Evolutionary conservation across 371 early-diverging fungal genomes (phyloP).

Genomic region (Rhizomucor miehei): DNA sequence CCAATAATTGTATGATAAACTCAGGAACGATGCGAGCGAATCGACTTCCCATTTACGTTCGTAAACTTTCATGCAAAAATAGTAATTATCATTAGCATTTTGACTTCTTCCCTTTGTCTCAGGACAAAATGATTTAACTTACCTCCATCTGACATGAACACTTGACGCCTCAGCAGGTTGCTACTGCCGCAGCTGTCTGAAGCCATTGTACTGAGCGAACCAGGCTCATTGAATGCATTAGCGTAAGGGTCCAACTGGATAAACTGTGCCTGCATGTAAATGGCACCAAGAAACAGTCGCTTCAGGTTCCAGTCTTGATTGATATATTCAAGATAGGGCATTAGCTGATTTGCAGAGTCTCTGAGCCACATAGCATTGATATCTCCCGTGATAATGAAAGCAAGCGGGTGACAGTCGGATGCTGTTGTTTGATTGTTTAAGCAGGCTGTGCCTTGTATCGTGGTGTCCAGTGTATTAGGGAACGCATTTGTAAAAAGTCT

Average conservation of each 20-base stretch:
- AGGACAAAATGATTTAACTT: no score
- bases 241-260: constrained; percentile 47
- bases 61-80: constrained; percentile 17
- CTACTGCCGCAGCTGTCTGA: background rate
- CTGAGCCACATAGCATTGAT: constrained; percentile 71
- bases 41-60: constrained; percentile 58
- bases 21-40: constrained; percentile 51
- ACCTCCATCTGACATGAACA: background rate
- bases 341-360: constrained; percentile 65
- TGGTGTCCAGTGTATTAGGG: constrained; percentile 66
- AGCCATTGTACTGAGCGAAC: constrained; percentile 3
- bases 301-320: constrained; percentile 34
- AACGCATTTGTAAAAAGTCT: constrained; percentile 49
- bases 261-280: constrained; percentile 57
- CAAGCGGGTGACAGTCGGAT: constrained; percentile 32
- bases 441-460: constrained; percentile 36
- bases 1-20: constrained; percentile 47
- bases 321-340: constrained; percentile 52
- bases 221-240: constrained; percentile 48
- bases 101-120: no score
- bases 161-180: constrained; percentile 1
- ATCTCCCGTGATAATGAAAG: constrained; percentile 66
- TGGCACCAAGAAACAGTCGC: constrained; percentile 45
- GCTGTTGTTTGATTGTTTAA: constrained; percentile 8
- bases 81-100: no score